These are phyloP conservation scores for Saprolegnia parasitica DNA, from an alignment of 352 stramenopile species.

Conservation along the genomic window DNA sequence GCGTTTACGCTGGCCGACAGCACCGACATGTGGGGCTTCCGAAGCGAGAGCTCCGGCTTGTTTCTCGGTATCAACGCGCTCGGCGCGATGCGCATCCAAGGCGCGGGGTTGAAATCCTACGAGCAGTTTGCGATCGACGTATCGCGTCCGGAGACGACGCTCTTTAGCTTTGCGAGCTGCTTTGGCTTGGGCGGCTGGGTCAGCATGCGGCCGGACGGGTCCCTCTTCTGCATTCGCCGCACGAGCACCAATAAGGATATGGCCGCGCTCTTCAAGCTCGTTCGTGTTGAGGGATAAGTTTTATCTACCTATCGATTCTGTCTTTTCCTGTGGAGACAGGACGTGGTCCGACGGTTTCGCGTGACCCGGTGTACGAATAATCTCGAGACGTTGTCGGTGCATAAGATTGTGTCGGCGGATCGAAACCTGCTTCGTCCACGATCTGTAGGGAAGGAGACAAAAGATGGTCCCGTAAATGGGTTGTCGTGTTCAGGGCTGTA, in stretches of 20 bases:
- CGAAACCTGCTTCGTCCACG: too few relatives aligned
- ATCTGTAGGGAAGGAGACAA: too few relatives aligned
- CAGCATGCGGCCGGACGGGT: constrained; percentile 30
- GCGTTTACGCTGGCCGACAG: constrained; percentile 73
- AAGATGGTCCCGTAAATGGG: too few relatives aligned
- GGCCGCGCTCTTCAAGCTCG: constrained; percentile 53
- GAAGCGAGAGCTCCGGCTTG: constrained; percentile 56
- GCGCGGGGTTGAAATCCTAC: constrained; percentile 59
- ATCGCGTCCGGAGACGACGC: constrained; percentile 39
- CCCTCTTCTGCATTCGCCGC: constrained; percentile 52
- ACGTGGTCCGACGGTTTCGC: too few relatives aligned
- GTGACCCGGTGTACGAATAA: too few relatives aligned
- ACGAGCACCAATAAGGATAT: constrained; percentile 56
- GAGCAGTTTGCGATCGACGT: constrained; percentile 67
- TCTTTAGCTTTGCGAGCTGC: constrained; percentile 68
- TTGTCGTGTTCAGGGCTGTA: too few relatives aligned
- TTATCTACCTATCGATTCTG: not conserved
- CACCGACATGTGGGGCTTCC: constrained; percentile 71
- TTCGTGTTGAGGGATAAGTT: constrained; percentile 40
- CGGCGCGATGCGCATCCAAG: constrained; percentile 59
- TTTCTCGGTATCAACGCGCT: constrained; percentile 72
- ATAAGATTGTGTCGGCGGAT: too few relatives aligned
- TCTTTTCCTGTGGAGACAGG: too few relatives aligned
- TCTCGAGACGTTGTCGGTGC: too few relatives aligned
- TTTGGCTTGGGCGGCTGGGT: constrained; percentile 72